Base-by-base conservation (phyloP, 352 stramenopile species). In the Phytophthora lateralis region DNA sequence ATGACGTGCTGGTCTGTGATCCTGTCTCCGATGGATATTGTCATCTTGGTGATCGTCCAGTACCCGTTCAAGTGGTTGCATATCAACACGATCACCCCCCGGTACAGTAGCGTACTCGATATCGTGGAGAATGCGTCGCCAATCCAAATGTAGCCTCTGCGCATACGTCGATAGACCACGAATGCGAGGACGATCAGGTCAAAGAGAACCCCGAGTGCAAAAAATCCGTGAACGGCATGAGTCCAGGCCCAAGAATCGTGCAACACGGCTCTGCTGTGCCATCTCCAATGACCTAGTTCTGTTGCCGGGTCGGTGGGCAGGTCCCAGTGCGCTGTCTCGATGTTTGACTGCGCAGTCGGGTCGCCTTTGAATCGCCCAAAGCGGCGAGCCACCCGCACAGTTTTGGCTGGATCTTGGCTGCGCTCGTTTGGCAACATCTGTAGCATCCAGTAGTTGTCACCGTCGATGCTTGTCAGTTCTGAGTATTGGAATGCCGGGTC, bases 161-260 rank as follows among this genome's bases (percentile, higher is more conserved):
- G 62, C 7, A 69, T 24, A 26, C 76, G 75, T 26, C 66, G 71
- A 6, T 64, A 73, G 11, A 71, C 65, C 1, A 78, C 50, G 38
- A 84, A 56, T 8, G 61, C 30, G 17, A 84, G 32, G 10, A 81
- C 38, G 2, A 49, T 15, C 8, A 79, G 41, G 20, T 73, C 53
- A 20, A 79, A 57, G 5, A 79, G 45, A 15, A 60, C 62, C 21
- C 46, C 49, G 9, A 66, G 12, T 10, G 63, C 75, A 9, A 84
- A 77, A 15, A 72, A 35, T 7, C 63, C 38, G 17, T 81, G 75
- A 3, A 78, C 35, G 4, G 65, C 53, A n/a, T 80, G 76, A 1
- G 52, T 58, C 77, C 74, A 86, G 0, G 71, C 66, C 77, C 77
- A 86, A 6, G 66, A 72, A 55, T 86, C 73, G 14, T 66, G 69